Conservation (phyloP, 371 early-diverging fungal species). For the Capillidium rhysosporum region DNA sequence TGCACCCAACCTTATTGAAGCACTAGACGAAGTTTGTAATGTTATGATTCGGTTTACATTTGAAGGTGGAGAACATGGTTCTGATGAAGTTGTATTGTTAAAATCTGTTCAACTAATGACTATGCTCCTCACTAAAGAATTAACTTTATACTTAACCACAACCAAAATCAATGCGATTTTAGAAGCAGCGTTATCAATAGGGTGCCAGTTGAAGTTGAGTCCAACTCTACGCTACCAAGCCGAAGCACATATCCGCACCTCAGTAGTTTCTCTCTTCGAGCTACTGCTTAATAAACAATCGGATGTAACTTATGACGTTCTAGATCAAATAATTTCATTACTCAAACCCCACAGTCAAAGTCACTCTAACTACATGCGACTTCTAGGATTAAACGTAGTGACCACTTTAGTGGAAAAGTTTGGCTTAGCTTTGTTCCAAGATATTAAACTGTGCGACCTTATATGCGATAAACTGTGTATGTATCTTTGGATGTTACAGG, state of each 20-base stretch:
- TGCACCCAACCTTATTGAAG: slow-evolving; percentile 36
- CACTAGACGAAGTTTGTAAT: slow-evolving; percentile 46
- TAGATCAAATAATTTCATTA: slow-evolving; percentile 42
- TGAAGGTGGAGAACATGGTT: slow-evolving; percentile 76
- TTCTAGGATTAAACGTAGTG: slow-evolving; percentile 62
- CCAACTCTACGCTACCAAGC: background rate
- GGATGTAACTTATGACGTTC: background rate
- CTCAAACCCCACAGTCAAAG: slow-evolving; percentile 76
- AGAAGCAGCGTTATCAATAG: background rate
- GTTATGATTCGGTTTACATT: slow-evolving; percentile 89
- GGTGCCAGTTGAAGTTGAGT: background rate
- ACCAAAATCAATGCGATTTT: background rate
- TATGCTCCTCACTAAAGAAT: background rate
- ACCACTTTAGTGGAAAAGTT: slow-evolving; percentile 67
- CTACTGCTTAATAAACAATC: background rate
- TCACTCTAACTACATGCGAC: slow-evolving; percentile 82
- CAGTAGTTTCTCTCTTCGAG: background rate
- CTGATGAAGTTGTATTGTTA: slow-evolving; percentile 82
- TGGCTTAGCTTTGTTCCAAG: slow-evolving; percentile 53
- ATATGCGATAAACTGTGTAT: slow-evolving; percentile 72
- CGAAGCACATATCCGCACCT: background rate
- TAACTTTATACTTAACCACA: background rate
- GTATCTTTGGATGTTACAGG: slow-evolving; percentile 44
- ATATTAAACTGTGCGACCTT: slow-evolving; percentile 38
- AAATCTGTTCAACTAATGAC: slow-evolving; percentile 41